Conservation (phyloP, 768 basidiomycete genomes). For the Collybia mongolica region DNA sequence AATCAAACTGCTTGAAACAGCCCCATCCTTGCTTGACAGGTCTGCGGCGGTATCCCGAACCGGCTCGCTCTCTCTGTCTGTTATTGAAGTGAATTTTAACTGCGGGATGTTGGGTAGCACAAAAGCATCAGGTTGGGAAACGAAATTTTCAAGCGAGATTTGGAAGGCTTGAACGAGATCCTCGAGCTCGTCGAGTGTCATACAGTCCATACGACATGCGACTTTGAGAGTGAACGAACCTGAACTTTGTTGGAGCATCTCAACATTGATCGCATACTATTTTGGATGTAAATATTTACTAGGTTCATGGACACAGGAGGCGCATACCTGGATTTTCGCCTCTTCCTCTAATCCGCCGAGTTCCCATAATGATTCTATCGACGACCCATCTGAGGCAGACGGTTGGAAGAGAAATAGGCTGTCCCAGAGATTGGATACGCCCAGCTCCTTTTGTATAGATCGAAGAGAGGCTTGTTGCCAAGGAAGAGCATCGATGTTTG, state of each 20-base stretch:
- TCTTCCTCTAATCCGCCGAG: conserved; percentile 16
- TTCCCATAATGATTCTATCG: conserved; percentile 27
- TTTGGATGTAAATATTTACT: not conserved
- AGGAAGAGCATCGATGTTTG: conserved; percentile 34
- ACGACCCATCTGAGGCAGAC: conserved; percentile 10
- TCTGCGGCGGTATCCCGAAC: too few relatives aligned
- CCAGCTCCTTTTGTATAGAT: conserved; percentile 32
- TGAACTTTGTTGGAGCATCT: conserved; percentile 29
- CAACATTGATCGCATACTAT: conserved; percentile 45
- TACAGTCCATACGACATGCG: conserved; percentile 29
- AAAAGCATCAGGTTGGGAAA: conserved; percentile 11
- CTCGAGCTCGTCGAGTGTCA: conserved; percentile 22
- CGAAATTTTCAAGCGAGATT: conserved; percentile 10
- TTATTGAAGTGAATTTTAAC: conserved; percentile 1
- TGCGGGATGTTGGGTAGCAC: conserved; percentile 9
- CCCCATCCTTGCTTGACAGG: too few relatives aligned
- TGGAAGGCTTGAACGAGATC: conserved; percentile 17
- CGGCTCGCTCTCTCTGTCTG: too few relatives aligned
- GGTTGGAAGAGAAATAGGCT: conserved; percentile 47
- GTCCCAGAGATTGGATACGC: conserved; percentile 32
- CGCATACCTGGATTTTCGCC: conserved; percentile 25
- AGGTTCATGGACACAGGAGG: not conserved
- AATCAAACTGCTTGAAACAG: not conserved
- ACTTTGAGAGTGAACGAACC: conserved; percentile 30
- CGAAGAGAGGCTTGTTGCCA: conserved; percentile 49